Conservation (phyloP, 805 yeast species). For the Komagataella phaffii region DNA sequence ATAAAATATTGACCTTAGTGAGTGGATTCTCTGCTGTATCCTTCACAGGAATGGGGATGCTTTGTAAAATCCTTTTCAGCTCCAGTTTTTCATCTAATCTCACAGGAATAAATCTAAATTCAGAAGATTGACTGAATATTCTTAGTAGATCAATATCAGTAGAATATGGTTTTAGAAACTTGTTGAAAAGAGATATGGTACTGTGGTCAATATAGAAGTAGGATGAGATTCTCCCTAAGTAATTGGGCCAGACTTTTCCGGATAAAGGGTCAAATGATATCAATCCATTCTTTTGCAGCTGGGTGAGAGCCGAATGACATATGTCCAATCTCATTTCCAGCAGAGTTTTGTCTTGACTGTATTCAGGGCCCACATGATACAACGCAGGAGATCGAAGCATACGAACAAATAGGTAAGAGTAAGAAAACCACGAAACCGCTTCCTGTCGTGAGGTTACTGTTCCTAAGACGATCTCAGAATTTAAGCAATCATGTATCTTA, state of each 20-base stretch:
- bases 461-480: conserved; percentile 81
- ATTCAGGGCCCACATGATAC: conserved; percentile 64
- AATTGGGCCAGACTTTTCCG: conserved; percentile 43
- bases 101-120: conserved; percentile 72
- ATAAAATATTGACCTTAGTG: conserved; percentile 65
- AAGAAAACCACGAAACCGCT: conserved; percentile 70
- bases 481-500: conserved; percentile 57
- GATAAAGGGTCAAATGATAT: conserved; percentile 39
- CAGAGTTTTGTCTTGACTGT: conserved; percentile 35
- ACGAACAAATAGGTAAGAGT: conserved; percentile 67
- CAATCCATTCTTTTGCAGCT: conserved; percentile 43
- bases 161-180: conserved; percentile 48
- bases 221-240: conserved; percentile 74
- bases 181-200: conserved; percentile 58
- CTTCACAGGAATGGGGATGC: conserved; percentile 77
- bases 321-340: conserved; percentile 48
- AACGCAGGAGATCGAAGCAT: conserved; percentile 61
- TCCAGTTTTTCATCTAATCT: conserved; percentile 80
- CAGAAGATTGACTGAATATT: conserved; percentile 71
- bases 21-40: conserved; percentile 57
- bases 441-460: conserved; percentile 44
- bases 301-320: conserved; percentile 60
- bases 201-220: conserved; percentile 69
- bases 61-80: conserved; percentile 49
- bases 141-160: conserved; percentile 64